Evolutionary conservation across 768 basidiomycete species (phyloP).

Genomic region (Suillus occidentalis): DNA sequence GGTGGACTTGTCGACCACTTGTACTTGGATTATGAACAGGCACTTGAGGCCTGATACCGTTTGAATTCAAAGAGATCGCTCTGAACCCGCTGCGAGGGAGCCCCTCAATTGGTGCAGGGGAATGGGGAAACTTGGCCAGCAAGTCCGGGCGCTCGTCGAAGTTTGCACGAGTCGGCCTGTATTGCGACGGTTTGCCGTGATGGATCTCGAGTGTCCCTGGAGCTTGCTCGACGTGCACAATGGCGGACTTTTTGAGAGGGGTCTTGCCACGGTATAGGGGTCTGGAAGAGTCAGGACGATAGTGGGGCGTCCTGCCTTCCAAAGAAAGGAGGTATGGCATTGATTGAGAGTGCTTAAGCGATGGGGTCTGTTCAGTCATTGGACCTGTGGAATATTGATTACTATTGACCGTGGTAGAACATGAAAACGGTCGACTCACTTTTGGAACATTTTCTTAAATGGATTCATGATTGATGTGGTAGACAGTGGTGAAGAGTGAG

Average conservation of each 20-base stretch:
- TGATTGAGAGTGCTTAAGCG: conserved; percentile 15
- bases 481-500: neutral
- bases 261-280: conserved; percentile 15
- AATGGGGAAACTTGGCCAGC: conserved; percentile 10
- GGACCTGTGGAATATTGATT: conserved; percentile 4
- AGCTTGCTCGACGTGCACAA: conserved; percentile 10
- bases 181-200: neutral
- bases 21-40: neutral
- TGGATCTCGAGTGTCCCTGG: conserved; percentile 6
- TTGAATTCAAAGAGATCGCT: conserved; percentile 3
- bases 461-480: neutral
- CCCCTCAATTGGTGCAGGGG: conserved; percentile 7
- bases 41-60: neutral
- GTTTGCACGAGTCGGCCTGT: neutral
- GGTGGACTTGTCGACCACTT: neutral
- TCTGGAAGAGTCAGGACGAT: neutral
- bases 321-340: conserved; percentile 13
- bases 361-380: neutral
- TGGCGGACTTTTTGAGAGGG: conserved; percentile 12
- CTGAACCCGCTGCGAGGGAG: conserved; percentile 10
- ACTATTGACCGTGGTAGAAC: neutral
- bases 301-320: neutral
- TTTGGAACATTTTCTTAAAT: conserved; percentile 2
- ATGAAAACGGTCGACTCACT: conserved; percentile 6
- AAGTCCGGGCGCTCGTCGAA: conserved; percentile 6